Percentiles rank a stretch among this genome's conserved stretches.
phyloP scores from a whole-genome alignment of 192 early-diverging fungal species.

The Phlyctochytrium arcticum region DNA sequence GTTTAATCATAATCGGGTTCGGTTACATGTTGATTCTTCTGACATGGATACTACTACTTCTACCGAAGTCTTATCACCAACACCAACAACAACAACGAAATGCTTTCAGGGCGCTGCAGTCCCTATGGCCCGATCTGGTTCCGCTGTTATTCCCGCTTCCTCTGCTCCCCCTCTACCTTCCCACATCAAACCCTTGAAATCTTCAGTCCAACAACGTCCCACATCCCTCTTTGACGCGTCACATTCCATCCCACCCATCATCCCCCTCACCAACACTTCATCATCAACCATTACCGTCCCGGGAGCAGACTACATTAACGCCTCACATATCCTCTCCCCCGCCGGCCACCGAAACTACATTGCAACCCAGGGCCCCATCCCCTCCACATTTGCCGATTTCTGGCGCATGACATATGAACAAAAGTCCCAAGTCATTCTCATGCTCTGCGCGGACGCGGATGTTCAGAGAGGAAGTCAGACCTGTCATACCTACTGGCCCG shows the following conservation, averaged over 20 bases:
- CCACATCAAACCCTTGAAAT: too few species aligned
- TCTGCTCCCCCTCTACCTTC: too few species aligned
- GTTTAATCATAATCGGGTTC: slow-evolving; percentile 42
- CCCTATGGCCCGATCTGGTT: too few species aligned
- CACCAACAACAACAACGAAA: too few species aligned
- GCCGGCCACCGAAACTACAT: slow-evolving; percentile 57
- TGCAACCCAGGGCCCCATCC: slow-evolving; percentile 83
- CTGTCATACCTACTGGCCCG: slow-evolving; percentile 85
- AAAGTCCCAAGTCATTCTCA: slow-evolving; percentile 65
- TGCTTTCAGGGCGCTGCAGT: too few species aligned
- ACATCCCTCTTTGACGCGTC: too few species aligned
- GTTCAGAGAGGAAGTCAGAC: slow-evolving; percentile 59
- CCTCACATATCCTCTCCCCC: slow-evolving; percentile 30
- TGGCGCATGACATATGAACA: slow-evolving; percentile 82
- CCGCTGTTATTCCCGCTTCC: too few species aligned
- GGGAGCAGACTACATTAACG: slow-evolving; percentile 40
- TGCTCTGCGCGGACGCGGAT: slow-evolving; percentile 57
- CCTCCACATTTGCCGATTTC: slow-evolving; percentile 66
- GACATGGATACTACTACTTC: background rate
- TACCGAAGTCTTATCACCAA: too few species aligned
- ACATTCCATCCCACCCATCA: too few species aligned
- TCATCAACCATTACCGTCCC: background rate
- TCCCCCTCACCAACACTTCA: too few species aligned
- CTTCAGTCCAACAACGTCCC: too few species aligned
- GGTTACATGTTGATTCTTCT: background rate